These are phyloP conservation scores for Aureobasidium sp. DNA, from an alignment of 2,329 filamentous ascomycete genomes.

Conservation along the genomic window DNA sequence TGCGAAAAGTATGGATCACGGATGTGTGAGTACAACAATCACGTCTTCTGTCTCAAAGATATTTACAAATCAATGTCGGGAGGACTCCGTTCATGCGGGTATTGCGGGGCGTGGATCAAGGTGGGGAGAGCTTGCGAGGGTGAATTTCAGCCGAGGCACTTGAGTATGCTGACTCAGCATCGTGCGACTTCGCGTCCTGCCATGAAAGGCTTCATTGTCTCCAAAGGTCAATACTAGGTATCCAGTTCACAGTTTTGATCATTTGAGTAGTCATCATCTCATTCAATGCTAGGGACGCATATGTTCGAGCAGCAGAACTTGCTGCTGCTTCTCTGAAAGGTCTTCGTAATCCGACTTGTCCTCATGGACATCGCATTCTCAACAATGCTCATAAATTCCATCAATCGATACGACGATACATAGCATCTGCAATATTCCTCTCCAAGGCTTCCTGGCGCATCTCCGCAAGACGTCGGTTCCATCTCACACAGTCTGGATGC, in stretches of 20 bases:
- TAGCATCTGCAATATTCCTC: not conserved
- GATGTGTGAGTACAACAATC: not conserved
- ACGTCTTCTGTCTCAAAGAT: not conserved
- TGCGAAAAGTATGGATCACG: not conserved
- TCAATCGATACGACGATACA: not conserved
- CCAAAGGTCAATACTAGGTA: not conserved
- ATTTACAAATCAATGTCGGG: slow-evolving; percentile 7
- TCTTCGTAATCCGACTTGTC: not conserved
- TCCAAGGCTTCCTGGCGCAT: not conserved
- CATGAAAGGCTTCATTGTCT: not conserved
- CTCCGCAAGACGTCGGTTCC: not conserved
- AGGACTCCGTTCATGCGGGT: not conserved
- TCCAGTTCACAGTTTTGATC: not conserved
- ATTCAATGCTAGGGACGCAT: not conserved
- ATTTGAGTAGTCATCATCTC: too few relatives aligned
- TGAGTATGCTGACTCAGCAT: not conserved
- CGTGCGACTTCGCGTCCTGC: slow-evolving; percentile 1
- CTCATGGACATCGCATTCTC: not conserved
- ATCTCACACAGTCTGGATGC: slow-evolving; percentile 2
- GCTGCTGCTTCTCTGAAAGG: not conserved
- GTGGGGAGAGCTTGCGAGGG: not conserved
- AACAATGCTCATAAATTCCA: not conserved
- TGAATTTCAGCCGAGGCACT: not conserved
- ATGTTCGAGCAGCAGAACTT: not conserved
- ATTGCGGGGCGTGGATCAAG: not conserved